Percentiles rank a stretch among this genome's conserved stretches.
phyloP scores from a whole-genome alignment of 257 asterid species.

The Nicotiana attenuata region DNA sequence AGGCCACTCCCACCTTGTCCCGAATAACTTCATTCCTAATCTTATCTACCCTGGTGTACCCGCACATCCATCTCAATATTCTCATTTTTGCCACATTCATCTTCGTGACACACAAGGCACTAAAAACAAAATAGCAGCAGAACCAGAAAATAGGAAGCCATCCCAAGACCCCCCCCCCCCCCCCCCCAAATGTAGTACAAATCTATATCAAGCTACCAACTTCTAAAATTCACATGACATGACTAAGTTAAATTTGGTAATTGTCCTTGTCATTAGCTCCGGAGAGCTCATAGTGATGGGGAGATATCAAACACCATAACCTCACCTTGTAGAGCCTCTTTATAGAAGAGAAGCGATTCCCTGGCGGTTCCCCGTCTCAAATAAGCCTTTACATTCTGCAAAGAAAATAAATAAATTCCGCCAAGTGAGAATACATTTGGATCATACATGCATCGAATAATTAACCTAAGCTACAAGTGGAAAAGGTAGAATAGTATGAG shows the following conservation, averaged over 20 bases:
- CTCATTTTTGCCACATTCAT: no score
- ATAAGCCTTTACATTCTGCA: constrained; percentile 77
- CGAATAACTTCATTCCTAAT: no score
- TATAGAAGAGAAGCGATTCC: constrained; percentile 59
- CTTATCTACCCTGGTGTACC: no score
- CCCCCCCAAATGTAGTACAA: not conserved
- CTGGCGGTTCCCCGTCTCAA: constrained; percentile 79
- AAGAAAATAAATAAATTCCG: constrained; percentile 9
- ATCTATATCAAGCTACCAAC: not conserved
- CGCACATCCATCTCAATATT: no score
- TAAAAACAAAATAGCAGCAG: not conserved
- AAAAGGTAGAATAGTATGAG: not conserved
- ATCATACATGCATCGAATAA: not conserved
- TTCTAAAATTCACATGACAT: not conserved
- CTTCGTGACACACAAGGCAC: not conserved
- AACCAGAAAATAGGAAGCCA: not conserved
- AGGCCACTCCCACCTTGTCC: no score
- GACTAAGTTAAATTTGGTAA: not conserved
- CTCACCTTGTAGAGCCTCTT: constrained; percentile 86
- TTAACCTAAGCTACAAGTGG: not conserved
- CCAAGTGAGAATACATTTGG: not conserved
- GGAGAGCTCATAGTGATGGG: not conserved
- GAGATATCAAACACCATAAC: not conserved
- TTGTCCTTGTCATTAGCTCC: not conserved
- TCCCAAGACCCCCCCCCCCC: not conserved